Evolutionary conservation across 768 basidiomycete genomes (phyloP).

Genomic region (Tulasnella sp.): DNA sequence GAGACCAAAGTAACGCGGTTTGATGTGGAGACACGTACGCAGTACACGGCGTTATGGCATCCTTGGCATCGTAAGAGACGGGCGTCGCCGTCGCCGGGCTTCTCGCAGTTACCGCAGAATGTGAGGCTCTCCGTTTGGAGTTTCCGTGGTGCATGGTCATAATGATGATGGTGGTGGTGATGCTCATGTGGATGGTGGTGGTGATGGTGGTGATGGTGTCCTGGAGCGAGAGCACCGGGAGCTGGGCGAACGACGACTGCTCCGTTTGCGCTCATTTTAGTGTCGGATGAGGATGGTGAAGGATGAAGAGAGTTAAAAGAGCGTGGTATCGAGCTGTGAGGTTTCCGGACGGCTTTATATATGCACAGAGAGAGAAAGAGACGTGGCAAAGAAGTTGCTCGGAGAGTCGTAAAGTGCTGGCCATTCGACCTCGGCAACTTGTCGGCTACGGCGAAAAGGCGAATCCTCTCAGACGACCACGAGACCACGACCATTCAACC

Average conservation of each 20-base stretch:
- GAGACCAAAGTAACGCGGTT: not conserved
- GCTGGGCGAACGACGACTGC: not conserved
- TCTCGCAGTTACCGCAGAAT: not conserved
- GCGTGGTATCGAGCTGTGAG: not conserved
- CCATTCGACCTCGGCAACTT: not conserved
- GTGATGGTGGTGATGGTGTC: not conserved
- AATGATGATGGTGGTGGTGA: not conserved
- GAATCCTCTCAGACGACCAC: not conserved
- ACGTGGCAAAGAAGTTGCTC: not conserved
- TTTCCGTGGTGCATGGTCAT: not conserved
- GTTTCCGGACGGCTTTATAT: not conserved
- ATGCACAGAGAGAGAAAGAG: not conserved
- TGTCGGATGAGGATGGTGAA: not conserved
- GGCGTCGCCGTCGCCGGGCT: not conserved
- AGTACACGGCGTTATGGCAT: not conserved
- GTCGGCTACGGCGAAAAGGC: not conserved
- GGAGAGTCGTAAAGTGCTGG: not conserved
- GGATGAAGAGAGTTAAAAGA: not conserved
- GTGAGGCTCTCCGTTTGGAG: not conserved
- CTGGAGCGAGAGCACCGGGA: not conserved
- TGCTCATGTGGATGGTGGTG: not conserved
- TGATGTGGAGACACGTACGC: not conserved
- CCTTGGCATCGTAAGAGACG: not conserved
- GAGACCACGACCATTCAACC: not conserved
- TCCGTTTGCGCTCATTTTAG: not conserved